Evolutionary conservation across 768 basidiomycete species (phyloP).

Genomic region (Lactarius hatsudake): DNA sequence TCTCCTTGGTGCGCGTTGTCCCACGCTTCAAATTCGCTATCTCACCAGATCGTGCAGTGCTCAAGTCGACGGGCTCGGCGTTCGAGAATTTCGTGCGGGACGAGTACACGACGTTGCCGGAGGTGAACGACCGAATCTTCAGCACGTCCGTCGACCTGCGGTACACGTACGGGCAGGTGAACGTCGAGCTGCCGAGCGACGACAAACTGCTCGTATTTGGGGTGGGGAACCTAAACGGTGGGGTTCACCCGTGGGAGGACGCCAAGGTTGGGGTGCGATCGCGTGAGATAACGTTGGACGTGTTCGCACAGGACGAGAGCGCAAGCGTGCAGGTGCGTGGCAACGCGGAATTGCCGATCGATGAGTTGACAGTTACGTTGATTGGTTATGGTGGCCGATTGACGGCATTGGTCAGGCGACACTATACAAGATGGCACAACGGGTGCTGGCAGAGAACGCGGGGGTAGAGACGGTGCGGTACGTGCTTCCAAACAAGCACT

Average conservation of each 20-base stretch:
- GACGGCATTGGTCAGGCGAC: constrained; percentile 60
- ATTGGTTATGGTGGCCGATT: not conserved
- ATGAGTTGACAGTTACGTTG: not conserved
- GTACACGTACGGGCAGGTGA: constrained; percentile 59
- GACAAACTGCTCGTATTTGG: constrained; percentile 51
- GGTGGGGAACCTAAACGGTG: constrained; percentile 34
- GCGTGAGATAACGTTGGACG: constrained; percentile 64
- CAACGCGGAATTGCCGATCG: constrained; percentile 2
- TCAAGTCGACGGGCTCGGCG: constrained; percentile 86
- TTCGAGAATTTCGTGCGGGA: constrained; percentile 81
- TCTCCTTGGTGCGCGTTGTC: constrained; percentile 58
- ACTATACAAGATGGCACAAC: constrained; percentile 82
- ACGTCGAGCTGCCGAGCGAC: constrained; percentile 48
- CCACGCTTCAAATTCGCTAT: not conserved
- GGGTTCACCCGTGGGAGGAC: constrained; percentile 52
- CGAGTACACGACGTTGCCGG: constrained; percentile 82
- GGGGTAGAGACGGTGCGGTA: constrained; percentile 64
- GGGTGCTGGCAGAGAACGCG: constrained; percentile 63
- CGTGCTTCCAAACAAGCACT: constrained; percentile 90
- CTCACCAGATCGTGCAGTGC: constrained; percentile 46
- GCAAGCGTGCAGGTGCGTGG: constrained; percentile 82
- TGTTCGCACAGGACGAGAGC: constrained; percentile 85
- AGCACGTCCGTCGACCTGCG: constrained; percentile 80
- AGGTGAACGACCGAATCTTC: constrained; percentile 87
- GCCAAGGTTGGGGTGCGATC: constrained; percentile 51